Base-by-base conservation (phyloP, 768 basidiomycete species). In the Suillus cothurnatus region DNA sequence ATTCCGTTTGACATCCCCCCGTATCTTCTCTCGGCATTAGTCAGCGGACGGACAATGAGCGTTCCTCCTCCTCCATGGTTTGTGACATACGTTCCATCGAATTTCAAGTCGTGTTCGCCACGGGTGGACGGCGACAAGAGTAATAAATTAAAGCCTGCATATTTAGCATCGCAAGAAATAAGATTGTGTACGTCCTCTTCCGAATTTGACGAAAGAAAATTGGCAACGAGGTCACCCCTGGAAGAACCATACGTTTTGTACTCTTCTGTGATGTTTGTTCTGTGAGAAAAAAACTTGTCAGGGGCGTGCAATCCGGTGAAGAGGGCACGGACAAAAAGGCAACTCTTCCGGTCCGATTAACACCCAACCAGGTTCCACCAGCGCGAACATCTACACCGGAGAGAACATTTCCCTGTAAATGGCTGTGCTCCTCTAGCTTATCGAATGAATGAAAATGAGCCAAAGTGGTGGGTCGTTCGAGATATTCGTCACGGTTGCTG, bases 231-330 rank as follows among this genome's bases (percentile, higher is more conserved):
- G 62, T 80, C 78, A 58, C 93, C 93, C 69, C 93, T 84, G 70
- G 92, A 91, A 36, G 84, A 84, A 63, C 75, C 66, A 68, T 84
- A 85, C 58, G 76, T 71, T 19, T 19, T 67, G 72, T 74, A 45
- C 73, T 64, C n/a, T 76, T 94, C 93, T 50, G 90, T 92, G 74
- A 94, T 93, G 79, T 95, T 94, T 23, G 93, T 95, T 73, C 92
- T 93, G 78, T 74, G 65, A 70, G 72, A 64, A 61, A 38, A 66
- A 56, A n/a, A 45, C 0, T 45, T 28, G 49, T 55, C 58, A 62
- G 32, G 66, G 69, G 50, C 43, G 47, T 49, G 43, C 64, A 58
- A 17, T 34, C 55, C 14, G 57, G 65, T 64, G 61, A 63, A 57
- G 56, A 65, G 36, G 47, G 61, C 56, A 76, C 92, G 77, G 76